Evolutionary conservation across 1,284 basidiomycete genomes (phyloP), one percentile per base, ranked within the genome.

Genomic region (Leccinum pachyderme): DNA sequence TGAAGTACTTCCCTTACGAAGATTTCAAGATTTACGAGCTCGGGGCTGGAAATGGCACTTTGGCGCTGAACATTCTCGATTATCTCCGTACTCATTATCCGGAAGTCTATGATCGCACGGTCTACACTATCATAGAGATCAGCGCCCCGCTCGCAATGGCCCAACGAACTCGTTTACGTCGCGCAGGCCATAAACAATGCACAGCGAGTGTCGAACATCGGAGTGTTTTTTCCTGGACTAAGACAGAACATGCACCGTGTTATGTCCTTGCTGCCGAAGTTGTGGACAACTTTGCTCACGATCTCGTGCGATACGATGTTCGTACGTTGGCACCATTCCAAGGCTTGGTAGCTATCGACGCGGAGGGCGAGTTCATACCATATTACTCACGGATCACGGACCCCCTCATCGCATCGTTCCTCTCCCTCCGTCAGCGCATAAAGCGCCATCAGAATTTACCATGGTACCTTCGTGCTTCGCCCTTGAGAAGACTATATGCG

Each of bases 231-330:
- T 87, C 89, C 47, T 98, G 93, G 93, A 77, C 87, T 49, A 79
- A 75, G 31, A 81, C 78, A 46, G 90, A 93, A 50, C 78, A 83
- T 0, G 84, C 93, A 13, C 91, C 94, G 22, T 98, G 95, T 71
- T 98, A 91, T 69, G 88, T 99, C 62, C 72, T 99, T 32, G 95
- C 95, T 2, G 83, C 98, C 77, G 96, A 99, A 75, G 97, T 99
- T 50, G 83, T 98, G 56, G 97, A 99, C 73, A 99, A 99, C 72
- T 93, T 99, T 60, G 87, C 95, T 2, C 97, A 99, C 70, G 97
- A 99, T 68, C 83, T 98, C 63, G 81, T 99, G 45, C 88, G 96
- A 31, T 98, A 97, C 67, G 87, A 94, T 63, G 76, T 91, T 35
- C 75, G 79, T 55, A 93, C 85, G 2, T 78, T 91, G 53, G 76